These are phyloP conservation scores for Wickerhamomyces sp. DNA, from an alignment of 1,139 yeast species.

Conservation along the genomic window DNA sequence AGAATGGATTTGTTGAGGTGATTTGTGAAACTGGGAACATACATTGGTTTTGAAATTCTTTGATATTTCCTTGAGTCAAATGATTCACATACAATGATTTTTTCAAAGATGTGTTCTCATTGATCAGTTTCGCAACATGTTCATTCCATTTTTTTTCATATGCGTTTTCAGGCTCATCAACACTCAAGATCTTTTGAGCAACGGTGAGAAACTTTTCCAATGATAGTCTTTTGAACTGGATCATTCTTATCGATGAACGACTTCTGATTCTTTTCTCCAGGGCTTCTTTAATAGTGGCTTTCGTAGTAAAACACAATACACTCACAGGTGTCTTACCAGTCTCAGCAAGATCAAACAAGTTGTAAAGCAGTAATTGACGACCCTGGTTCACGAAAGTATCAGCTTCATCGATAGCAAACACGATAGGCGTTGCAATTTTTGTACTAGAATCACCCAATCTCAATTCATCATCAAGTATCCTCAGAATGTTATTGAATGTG, in stretches of 20 bases:
- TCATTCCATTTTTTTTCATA: constrained; percentile 48
- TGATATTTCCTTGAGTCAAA: constrained; percentile 55
- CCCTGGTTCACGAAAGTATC: constrained; percentile 69
- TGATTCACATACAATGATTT: constrained; percentile 40
- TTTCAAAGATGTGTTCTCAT: constrained; percentile 28
- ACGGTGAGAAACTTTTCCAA: constrained; percentile 36
- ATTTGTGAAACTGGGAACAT: constrained; percentile 42
- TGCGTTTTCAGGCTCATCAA: constrained; percentile 20
- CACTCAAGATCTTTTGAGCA: constrained; percentile 28
- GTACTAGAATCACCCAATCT: constrained; percentile 16
- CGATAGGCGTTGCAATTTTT: constrained; percentile 44
- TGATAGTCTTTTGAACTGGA: constrained; percentile 50
- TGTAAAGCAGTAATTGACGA: constrained; percentile 81
- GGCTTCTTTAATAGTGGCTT: constrained; percentile 69
- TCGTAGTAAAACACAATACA: constrained; percentile 75
- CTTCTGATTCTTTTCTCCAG: constrained; percentile 89
- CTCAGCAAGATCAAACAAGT: constrained; percentile 79
- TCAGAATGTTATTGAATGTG: constrained; percentile 46
- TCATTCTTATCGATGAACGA: constrained; percentile 77
- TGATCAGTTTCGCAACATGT: constrained; percentile 31
- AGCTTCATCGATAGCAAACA: constrained; percentile 80
- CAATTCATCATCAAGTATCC: constrained; percentile 34
- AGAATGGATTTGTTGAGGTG: constrained; percentile 27
- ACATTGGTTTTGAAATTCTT: constrained; percentile 47
- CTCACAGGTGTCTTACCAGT: constrained; percentile 72